A percentile compares a stretch with the other conserved stretches of the same genome.
phyloP scores from a whole-genome alignment of 1,284 basidiomycete genomes.

The Boletus smithii region DNA sequence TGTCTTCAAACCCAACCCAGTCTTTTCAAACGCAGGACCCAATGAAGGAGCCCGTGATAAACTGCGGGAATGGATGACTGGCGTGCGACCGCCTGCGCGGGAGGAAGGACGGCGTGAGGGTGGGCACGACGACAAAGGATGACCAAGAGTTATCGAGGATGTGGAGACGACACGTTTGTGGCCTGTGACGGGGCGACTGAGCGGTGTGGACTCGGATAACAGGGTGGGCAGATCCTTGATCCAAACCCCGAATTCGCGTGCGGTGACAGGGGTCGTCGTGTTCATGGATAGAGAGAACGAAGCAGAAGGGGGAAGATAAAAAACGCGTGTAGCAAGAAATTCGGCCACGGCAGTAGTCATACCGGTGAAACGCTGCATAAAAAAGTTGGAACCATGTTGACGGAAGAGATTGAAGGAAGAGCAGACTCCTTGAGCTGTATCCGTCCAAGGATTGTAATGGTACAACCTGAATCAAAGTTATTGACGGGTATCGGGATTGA shows the following conservation, averaged over 20 bases:
- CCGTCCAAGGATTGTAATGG: conserved; percentile 97
- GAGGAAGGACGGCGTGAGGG: conserved; percentile 67
- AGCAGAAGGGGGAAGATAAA: conserved; percentile 63
- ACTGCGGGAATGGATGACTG: conserved; percentile 49
- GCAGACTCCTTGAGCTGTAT: conserved; percentile 76
- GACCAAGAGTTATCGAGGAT: conserved; percentile 55
- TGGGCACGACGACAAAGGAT: conserved; percentile 61
- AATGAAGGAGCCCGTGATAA: conserved; percentile 58
- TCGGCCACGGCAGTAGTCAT: conserved; percentile 87
- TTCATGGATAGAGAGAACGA: conserved; percentile 29
- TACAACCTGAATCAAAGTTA: conserved; percentile 66
- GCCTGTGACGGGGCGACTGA: conserved; percentile 30
- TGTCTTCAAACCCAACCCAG: conserved; percentile 27
- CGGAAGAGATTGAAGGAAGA: conserved; percentile 85
- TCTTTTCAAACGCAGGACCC: conserved; percentile 50
- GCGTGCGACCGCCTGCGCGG: conserved; percentile 51
- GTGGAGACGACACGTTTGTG: conserved; percentile 53
- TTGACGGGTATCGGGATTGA: background rate
- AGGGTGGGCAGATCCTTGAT: conserved; percentile 74
- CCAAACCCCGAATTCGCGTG: conserved; percentile 87
- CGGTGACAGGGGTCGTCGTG: conserved; percentile 63
- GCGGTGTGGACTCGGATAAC: conserved; percentile 37
- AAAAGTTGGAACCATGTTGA: conserved; percentile 78
- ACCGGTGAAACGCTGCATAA: conserved; percentile 88
- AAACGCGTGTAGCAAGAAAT: conserved; percentile 82